Evolutionary conservation across 805 yeast species (phyloP), one percentile per base, ranked within the genome.

Genomic region (Kluyveromyces lactis): DNA sequence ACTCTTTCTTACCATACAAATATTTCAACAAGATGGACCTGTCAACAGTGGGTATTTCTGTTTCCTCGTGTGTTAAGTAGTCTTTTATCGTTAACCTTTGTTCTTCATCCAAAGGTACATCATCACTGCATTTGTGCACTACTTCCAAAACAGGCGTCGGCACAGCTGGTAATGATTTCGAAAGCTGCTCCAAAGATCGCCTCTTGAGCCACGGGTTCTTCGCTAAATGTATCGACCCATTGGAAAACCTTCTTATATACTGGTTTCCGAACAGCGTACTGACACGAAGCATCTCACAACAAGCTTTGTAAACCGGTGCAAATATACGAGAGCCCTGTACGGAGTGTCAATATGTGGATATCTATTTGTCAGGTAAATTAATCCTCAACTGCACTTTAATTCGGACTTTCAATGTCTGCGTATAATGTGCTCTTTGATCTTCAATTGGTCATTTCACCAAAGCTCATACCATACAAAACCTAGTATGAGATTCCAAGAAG

Each of bases 1-100:
- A 47, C 5, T 50, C 56, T 15, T 34, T 40, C 24, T 47, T 45
- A 12, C 45, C 41, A 35, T 40, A 45, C 13, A 55, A 42, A 38
- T 43, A 48, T 10, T 48, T 42, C 24, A 55, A 17, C 21, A 34
- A n/a, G n/a, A 34, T 18, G n/a, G 37, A 34, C 30, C 17, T 24
- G 24, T 17, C 19, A 7, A 24, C 18, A 15, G 24, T 15, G 18
- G 37, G 23, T 12, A 34, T 16, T n/a, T 34, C 30, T 16, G n/a
- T 16, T n/a, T 17, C 21, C 33, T 30, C 21, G 9, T 24, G 18
- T 11, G 16, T 23, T n/a, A 34, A n/a, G 37, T 34, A 34, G 18
- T 23, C 18, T 16, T 34, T 24, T 10, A 34, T 24, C 4, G 37
- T 34, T 16, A 21, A 23, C 10, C 37, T 24, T 26, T 34, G 37